Base-by-base conservation (phyloP, 108 stramenopile genomes). In the Schizochytrium sp. region DNA sequence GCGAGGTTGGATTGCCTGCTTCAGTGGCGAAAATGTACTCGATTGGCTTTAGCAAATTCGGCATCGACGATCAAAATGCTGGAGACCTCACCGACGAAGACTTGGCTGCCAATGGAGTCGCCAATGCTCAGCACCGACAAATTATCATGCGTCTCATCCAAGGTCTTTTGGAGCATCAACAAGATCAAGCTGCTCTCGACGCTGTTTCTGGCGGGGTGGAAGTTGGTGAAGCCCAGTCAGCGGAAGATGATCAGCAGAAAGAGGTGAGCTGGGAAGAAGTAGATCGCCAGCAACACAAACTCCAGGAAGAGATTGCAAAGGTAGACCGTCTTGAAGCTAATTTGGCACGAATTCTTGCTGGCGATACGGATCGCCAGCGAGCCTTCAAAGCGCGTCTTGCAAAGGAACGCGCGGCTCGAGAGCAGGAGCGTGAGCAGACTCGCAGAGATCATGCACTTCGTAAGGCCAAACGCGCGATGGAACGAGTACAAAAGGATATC, bases 141-240 rank as follows among this genome's bases (percentile, higher is more conserved):
- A 83, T 83, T 1, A 83, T 83, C 51, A 53, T 83, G 51, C 76
- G 51, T 43, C 76, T 83, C 25, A 83, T 83, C 48, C 76, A 83
- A 3, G 76, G 48, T 6, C 76, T 83, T 23, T 53, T 83, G 48
- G 25, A 83, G 76, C 76, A 83, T 53, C 76, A 83, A 12, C 76
- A 83, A 45, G 48, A 83, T 16, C 76, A 83, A 23, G 48, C 45
- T 12, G 63, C 63, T 18, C 41, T 69, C 21, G 76, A 83, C 43
- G 76, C 23, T 21, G 76, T 16, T 34, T 34, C 34, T 34, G 0
- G 34, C 34, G 34, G 34, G 34, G 34, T 34, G 34, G 34, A 34
- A 34, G 34, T 34, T 34, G 34, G 0, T 2, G 34, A 0, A 34
- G 34, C 34, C 34, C 34, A 34, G 34, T 34, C 0, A 2, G 34